These are phyloP conservation scores for Aristolochia californica DNA, from an alignment of 164 flowering plant genomes.

Conservation along the genomic window DNA sequence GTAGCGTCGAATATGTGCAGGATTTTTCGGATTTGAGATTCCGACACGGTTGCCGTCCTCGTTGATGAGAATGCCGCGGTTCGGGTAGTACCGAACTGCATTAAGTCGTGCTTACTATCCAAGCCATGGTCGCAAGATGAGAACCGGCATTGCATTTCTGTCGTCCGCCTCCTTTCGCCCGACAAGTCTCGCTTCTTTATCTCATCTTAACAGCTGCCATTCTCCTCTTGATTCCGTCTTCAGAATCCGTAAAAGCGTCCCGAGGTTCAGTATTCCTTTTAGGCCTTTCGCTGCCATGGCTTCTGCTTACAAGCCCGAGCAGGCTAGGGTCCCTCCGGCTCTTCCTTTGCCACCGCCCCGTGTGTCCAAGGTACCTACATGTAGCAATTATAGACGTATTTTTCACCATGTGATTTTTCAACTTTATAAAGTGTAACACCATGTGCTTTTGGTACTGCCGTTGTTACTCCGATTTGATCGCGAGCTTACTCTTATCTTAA, in stretches of 20 bases:
- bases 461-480: too few species aligned
- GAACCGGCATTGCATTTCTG: slow-evolving; percentile 7
- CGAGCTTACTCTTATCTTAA: too few species aligned
- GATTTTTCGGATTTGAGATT: too few species aligned
- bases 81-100: too few species aligned
- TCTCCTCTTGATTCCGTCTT: background rate
- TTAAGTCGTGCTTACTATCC: too few species aligned
- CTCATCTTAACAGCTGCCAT: background rate
- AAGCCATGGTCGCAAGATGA: slow-evolving; percentile 7
- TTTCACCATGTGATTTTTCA: too few species aligned
- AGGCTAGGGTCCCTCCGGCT: slow-evolving; percentile 54
- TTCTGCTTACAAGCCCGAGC: slow-evolving; percentile 39
- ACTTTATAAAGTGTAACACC: too few species aligned
- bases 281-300: slow-evolving; percentile 27
- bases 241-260: background rate
- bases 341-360: slow-evolving; percentile 40
- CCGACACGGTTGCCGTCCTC: too few species aligned
- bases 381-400: too few species aligned
- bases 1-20: too few species aligned
- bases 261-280: background rate
- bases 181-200: background rate
- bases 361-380: slow-evolving; percentile 34
- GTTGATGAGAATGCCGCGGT: too few species aligned
- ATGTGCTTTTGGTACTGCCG: too few species aligned
- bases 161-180: slow-evolving; percentile 8